Percentiles rank a stretch among this genome's conserved stretches.
Evolutionary conservation across 139 green algal genomes (phyloP).

Genomic region (Chlorella sp.): DNA sequence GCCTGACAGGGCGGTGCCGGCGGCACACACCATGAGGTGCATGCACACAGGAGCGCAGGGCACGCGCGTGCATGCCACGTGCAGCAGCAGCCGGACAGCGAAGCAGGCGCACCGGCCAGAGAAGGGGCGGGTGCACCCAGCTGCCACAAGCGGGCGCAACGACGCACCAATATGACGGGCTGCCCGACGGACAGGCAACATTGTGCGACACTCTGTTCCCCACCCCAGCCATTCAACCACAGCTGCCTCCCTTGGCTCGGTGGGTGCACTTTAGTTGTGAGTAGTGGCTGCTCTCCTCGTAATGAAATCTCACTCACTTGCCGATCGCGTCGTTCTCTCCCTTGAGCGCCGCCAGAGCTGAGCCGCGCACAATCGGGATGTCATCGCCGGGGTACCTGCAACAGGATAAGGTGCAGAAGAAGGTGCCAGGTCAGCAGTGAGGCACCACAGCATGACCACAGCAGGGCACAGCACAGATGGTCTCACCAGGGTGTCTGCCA

Average conservation of each 20-base stretch:
- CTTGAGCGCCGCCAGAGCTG: constrained; percentile 88
- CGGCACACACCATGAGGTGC: background rate
- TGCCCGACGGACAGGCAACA: background rate
- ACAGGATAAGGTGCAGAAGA: too few species aligned
- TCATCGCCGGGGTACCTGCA: constrained; percentile 92
- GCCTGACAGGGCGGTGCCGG: background rate
- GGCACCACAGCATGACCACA: background rate
- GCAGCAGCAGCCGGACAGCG: background rate
- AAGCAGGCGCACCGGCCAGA: background rate
- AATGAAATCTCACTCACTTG: constrained; percentile 48
- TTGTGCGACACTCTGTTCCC: background rate
- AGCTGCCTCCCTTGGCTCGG: background rate
- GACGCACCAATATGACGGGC: too few species aligned
- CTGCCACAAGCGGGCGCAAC: background rate
- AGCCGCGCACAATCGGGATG: constrained; percentile 91
- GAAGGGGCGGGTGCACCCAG: background rate
- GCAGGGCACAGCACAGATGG: too few species aligned
- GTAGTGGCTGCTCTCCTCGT: background rate
- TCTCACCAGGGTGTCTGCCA: too few species aligned
- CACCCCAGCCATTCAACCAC: background rate
- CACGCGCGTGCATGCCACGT: background rate
- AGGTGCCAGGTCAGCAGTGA: background rate
- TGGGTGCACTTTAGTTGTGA: background rate
- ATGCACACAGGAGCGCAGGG: background rate
- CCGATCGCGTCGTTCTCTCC: constrained; percentile 87